Evolutionary conservation across 768 basidiomycete species (phyloP), one percentile per base, ranked within the genome.

Genomic region (Mycena chlorophos): DNA sequence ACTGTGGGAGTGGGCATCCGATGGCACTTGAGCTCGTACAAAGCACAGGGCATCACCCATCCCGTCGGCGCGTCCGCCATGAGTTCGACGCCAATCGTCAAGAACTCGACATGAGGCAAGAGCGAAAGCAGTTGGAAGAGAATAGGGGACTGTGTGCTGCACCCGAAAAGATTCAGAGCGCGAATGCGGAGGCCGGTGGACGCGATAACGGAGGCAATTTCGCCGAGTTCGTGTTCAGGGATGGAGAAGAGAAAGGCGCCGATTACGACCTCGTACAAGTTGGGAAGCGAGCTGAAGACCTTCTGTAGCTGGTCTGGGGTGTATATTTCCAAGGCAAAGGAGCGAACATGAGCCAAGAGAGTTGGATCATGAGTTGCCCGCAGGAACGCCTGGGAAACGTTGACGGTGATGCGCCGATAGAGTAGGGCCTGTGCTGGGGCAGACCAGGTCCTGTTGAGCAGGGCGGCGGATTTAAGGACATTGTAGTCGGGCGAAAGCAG

Each of bases 1-100:
- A 73, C 67, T 0, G 59, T 31, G 6, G 56, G 30, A 1, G 63
- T 59, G 0, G 70, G 71, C 3, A 66, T 71, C 13, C 77, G 72
- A 43, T 68, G 56, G 27, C 79, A 65, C 0, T 63, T 67, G 31
- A 81, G 71, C 55, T 81, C 77, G 57, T 79, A 78, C 22, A 81
- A 59, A 3, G 60, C 38, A 5, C 67, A 63, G 0, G 54, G 53
- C 6, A 64, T 57, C 6, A 62, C 55, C 38, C 60, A 58, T 10
- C 50, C 37, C 1, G 65, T 73, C 2, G 75, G 75, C 14, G 64
- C 62, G 16, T 63, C 71, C 31, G 31, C 10, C 45, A 13, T 25
- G 37, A 77, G 66, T 53, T 77, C 76, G 4, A 68, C 60, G 4
- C 70, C 74, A 22, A 79, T 48, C 34, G 68, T 69, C 52, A 80